These are phyloP conservation scores for Asterionellopsis glacialis DNA, from an alignment of 108 stramenopile genomes.

Conservation along the genomic window DNA sequence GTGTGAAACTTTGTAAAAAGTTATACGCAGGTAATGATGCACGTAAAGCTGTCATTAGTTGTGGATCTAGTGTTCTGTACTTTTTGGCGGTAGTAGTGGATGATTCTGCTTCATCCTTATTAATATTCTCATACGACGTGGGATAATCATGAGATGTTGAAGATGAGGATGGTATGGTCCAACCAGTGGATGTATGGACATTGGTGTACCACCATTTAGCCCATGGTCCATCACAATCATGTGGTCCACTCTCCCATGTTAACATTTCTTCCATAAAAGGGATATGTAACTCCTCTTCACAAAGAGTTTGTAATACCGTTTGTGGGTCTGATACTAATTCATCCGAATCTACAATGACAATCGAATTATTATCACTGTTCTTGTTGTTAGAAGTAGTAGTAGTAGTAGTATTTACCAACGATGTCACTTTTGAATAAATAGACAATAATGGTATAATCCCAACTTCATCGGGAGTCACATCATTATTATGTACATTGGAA, in stretches of 20 bases:
- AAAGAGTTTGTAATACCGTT: conserved; percentile 37
- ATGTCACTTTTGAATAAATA: conserved; percentile 61
- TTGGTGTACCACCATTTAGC: conserved; percentile 78
- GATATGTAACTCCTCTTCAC: conserved; percentile 48
- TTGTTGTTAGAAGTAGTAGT: conserved; percentile 12
- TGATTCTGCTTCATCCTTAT: not conserved
- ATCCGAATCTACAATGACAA: conserved; percentile 74
- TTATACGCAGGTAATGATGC: conserved; percentile 66
- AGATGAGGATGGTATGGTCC: conserved; percentile 12
- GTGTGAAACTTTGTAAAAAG: conserved; percentile 48
- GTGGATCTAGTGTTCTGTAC: conserved; percentile 57
- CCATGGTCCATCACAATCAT: conserved; percentile 83
- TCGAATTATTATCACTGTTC: not conserved
- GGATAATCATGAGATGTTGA: conserved; percentile 11
- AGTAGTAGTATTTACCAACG: conserved; percentile 2
- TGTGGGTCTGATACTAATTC: conserved; percentile 66
- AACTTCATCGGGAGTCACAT: conserved; percentile 70
- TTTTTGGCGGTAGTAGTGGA: conserved; percentile 13
- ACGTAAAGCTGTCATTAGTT: conserved; percentile 50
- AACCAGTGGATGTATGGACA: conserved; percentile 77
- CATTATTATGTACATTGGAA: conserved; percentile 51
- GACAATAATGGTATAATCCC: conserved; percentile 68
- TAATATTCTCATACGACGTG: conserved; percentile 4
- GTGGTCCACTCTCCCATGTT: conserved; percentile 52
- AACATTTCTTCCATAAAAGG: conserved; percentile 67